Evolutionary conservation across 129 eudicot genomes (phyloP), one percentile per base, ranked within the genome.

Genomic region (Glebionis coronaria): DNA sequence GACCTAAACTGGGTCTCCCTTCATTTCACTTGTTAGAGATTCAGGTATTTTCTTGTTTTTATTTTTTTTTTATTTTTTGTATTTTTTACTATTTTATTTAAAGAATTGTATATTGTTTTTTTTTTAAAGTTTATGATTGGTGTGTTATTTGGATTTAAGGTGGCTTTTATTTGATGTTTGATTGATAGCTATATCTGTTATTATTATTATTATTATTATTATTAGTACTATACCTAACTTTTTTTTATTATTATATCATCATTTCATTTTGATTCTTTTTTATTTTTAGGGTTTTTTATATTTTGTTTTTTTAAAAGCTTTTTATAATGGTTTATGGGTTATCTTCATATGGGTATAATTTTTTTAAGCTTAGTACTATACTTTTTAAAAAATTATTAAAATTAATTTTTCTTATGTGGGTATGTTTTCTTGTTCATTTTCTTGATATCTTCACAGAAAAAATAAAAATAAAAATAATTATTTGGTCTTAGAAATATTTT

Each of bases 161-260:
- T 64, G 46, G 80, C 80, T 25, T n/a, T 74, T 80, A 68, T 35
- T 73, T 76, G 85, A 76, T 81, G 78, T 76, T 76, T 76, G 78
- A 71, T 76, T 81, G 85, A 76, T 72, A 72, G 76, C 81, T 81
- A 61, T 63, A 29, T 65, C 69, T 76, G 81, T 65, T 71, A 63
- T 73, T 11, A 6, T 35, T 35, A 35, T 65, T 71, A 63, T 73
- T 11, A 6, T 35, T 35, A 35, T 23, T 23, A 23, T 25, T 25
- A 12, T 13, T 42, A 49, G 65, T 70, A 56, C 76, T 60, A 66
- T 51, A 69, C 75, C 73, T 70, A 61, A 81, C 77, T 76, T 76
- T 76, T 76, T 76, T 76, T 61, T 76, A 68, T 68, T 74, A 72
- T 78, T 60, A 52, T 60, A 72, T 40, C 78, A 78, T 58, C 81